Evolutionary conservation across 768 basidiomycete species (phyloP).

Genomic region (Pleurotus sapidus): DNA sequence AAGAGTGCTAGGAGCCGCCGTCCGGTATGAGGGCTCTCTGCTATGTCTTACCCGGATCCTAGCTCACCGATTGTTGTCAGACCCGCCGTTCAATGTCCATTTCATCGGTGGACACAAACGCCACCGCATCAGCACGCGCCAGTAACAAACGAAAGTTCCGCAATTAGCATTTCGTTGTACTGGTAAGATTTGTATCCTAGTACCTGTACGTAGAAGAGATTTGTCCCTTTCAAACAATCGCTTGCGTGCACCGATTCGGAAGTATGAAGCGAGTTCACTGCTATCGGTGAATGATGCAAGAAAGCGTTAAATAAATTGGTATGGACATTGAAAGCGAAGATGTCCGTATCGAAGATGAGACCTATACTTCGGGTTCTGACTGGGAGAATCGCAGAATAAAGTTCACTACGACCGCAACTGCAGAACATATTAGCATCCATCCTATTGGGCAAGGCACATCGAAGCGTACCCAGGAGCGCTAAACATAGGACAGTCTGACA

Average conservation of each 20-base stretch:
- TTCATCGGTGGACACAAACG: slow-evolving; percentile 72
- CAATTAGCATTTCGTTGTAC: too few relatives aligned
- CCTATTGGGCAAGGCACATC: background rate
- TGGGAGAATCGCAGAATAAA: slow-evolving; percentile 79
- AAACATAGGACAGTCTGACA: slow-evolving; percentile 77
- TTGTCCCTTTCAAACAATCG: too few relatives aligned
- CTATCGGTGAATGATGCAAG: too few relatives aligned
- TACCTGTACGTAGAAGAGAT: too few relatives aligned
- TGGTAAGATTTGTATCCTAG: too few relatives aligned
- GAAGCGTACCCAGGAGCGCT: slow-evolving; percentile 63
- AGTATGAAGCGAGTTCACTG: too few relatives aligned
- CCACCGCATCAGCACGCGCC: slow-evolving; percentile 44
- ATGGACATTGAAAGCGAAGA: too few relatives aligned
- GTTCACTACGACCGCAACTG: slow-evolving; percentile 84
- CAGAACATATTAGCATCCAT: slow-evolving; percentile 7
- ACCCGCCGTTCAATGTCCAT: slow-evolving; percentile 67
- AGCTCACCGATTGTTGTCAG: slow-evolving; percentile 20
- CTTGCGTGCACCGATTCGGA: too few relatives aligned
- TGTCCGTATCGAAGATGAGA: too few relatives aligned
- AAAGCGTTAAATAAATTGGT: too few relatives aligned
- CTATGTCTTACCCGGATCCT: background rate
- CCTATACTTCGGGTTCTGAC: slow-evolving; percentile 15
- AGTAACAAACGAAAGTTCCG: slow-evolving; percentile 48
- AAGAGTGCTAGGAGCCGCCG: slow-evolving; percentile 57
- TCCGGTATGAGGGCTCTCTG: slow-evolving; percentile 41